Evolutionary conservation across 345 rosid species (phyloP).

Genomic region (Eucalyptus marginata): DNA sequence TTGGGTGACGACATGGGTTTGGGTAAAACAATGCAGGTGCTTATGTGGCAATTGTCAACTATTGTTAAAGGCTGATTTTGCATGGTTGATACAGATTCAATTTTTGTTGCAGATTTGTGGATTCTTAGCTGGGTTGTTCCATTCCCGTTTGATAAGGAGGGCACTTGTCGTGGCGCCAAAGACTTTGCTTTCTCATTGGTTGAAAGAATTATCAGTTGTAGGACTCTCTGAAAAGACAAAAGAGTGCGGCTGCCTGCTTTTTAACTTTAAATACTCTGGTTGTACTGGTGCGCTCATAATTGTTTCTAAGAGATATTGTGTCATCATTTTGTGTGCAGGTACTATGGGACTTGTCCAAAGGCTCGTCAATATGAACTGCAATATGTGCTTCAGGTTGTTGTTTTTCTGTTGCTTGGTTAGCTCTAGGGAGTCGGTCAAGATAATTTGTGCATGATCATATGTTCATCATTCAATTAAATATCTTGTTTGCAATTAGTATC

Average conservation of each 20-base stretch:
- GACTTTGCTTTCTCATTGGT: constrained; percentile 92
- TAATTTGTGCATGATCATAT: background rate
- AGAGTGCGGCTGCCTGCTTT: constrained; percentile 48
- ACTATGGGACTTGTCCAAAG: constrained; percentile 57
- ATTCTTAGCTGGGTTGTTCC: constrained; percentile 83
- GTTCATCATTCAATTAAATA: background rate
- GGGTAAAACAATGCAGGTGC: constrained; percentile 99
- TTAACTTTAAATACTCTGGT: background rate
- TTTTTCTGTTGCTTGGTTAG: background rate
- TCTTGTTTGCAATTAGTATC: background rate
- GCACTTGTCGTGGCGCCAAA: constrained; percentile 89
- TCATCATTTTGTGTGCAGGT: constrained; percentile 29
- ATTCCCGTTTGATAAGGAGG: constrained; percentile 69
- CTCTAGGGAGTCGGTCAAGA: background rate
- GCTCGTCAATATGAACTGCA: constrained; percentile 87
- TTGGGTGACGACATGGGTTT: constrained; percentile 98
- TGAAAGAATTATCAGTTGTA: constrained; percentile 78
- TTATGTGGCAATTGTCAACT: background rate
- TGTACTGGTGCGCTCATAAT: background rate
- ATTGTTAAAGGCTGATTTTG: background rate
- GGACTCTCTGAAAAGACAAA: constrained; percentile 78
- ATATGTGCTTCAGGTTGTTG: constrained; percentile 68
- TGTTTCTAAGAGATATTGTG: background rate
- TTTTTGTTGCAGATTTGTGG: constrained; percentile 62
- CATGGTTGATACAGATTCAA: background rate